These are phyloP conservation scores for Diaporthe batatas DNA, from an alignment of 2,329 filamentous ascomycete species.

Conservation along the genomic window DNA sequence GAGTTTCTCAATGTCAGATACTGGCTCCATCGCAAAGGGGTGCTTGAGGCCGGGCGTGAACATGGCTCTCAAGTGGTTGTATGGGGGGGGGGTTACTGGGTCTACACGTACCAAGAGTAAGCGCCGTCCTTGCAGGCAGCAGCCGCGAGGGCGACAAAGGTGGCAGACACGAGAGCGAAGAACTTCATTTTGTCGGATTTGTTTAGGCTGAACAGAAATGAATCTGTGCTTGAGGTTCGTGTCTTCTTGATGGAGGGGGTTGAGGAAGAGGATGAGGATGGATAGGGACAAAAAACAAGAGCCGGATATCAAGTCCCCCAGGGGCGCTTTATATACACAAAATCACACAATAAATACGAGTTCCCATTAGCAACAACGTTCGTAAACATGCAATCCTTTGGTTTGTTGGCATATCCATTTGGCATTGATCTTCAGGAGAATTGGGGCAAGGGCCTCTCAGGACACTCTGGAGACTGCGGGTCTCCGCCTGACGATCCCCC, in stretches of 20 bases:
- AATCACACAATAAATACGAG: neutral
- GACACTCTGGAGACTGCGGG: constrained; percentile 24
- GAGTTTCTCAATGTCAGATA: neutral
- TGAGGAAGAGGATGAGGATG: constrained; percentile 22
- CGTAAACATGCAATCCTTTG: neutral
- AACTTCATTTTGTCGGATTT: constrained; percentile 32
- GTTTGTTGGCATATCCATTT: constrained; percentile 3
- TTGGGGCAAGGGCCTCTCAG: neutral
- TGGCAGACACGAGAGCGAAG: constrained; percentile 29
- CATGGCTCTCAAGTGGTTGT: too few species aligned
- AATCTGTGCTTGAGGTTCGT: neutral
- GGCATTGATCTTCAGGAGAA: constrained; percentile 33
- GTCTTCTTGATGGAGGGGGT: neutral
- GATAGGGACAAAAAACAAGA: neutral
- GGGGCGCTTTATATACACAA: constrained; percentile 11
- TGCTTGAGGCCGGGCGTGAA: neutral
- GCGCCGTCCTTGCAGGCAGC: constrained; percentile 17
- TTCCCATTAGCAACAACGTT: neutral
- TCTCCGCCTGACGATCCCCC: constrained; percentile 19
- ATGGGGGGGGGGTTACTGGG: too few species aligned
- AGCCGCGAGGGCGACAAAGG: constrained; percentile 28
- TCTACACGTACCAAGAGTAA: constrained; percentile 19
- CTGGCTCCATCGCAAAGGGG: neutral
- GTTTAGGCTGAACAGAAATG: constrained; percentile 8
- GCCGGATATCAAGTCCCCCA: neutral